These are phyloP conservation scores for Fusarium veterinarium DNA, from an alignment of 2,329 filamentous ascomycete genomes.

Conservation along the genomic window DNA sequence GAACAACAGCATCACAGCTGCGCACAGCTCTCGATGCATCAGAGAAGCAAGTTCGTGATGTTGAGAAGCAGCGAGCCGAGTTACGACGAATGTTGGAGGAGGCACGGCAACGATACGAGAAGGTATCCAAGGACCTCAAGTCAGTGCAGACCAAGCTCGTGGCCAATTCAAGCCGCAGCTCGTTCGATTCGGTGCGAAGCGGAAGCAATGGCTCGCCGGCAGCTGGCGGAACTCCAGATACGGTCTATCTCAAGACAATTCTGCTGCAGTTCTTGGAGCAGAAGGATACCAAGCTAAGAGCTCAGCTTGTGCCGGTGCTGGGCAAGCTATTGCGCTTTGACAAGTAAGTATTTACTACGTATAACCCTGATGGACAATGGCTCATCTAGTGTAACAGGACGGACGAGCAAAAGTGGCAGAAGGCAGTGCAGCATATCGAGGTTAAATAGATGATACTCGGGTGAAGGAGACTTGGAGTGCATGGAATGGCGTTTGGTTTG, in stretches of 20 bases:
- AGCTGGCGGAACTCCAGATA: slow-evolving; percentile 54
- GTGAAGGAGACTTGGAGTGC: slow-evolving; percentile 1
- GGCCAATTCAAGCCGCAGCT: slow-evolving; percentile 58
- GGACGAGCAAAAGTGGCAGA: slow-evolving; percentile 89
- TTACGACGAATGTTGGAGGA: slow-evolving; percentile 83
- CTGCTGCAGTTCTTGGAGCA: slow-evolving; percentile 84
- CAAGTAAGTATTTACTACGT: slow-evolving; percentile 64
- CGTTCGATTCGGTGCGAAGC: slow-evolving; percentile 53
- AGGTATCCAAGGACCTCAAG: slow-evolving; percentile 76
- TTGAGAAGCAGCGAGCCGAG: slow-evolving; percentile 84
- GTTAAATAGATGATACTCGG: slow-evolving; percentile 44
- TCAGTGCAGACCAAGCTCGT: slow-evolving; percentile 61
- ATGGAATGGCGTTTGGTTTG: slow-evolving; percentile 31
- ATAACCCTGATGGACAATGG: not conserved
- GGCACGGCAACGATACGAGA: slow-evolving; percentile 79
- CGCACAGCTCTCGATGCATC: slow-evolving; percentile 86
- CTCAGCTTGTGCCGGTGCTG: slow-evolving; percentile 81
- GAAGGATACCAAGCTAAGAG: slow-evolving; percentile 79
- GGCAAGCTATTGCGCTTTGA: slow-evolving; percentile 82
- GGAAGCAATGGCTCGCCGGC: slow-evolving; percentile 47
- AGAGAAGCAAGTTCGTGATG: slow-evolving; percentile 84
- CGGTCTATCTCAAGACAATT: slow-evolving; percentile 82
- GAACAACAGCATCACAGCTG: slow-evolving; percentile 80
- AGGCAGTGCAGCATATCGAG: slow-evolving; percentile 71
- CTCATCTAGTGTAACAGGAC: slow-evolving; percentile 48